phyloP scores from a whole-genome alignment of 2,329 filamentous ascomycete genomes.

The Scedosporium dehoogii region DNA sequence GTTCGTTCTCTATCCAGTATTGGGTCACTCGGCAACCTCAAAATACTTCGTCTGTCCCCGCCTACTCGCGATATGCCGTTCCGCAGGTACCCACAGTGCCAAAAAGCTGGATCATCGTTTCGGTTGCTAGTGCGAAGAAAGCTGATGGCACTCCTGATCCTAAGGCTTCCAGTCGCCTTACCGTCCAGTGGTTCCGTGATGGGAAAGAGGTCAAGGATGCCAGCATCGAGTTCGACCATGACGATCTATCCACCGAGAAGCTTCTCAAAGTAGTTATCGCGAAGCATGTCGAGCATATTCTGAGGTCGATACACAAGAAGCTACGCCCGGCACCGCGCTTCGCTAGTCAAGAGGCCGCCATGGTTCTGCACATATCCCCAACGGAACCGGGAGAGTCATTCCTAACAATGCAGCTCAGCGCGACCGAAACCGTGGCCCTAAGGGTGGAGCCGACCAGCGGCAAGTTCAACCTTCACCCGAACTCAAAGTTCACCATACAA shows the following conservation, averaged over 20 bases:
- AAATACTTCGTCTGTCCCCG: conserved; percentile 20
- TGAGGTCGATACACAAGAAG: conserved; percentile 55
- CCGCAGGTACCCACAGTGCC: conserved; percentile 31
- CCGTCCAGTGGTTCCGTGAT: conserved; percentile 75
- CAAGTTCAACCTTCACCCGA: conserved; percentile 60
- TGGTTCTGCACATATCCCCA: conserved; percentile 47
- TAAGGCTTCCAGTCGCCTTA: conserved; percentile 43
- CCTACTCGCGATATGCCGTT: conserved; percentile 5
- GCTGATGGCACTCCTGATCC: conserved; percentile 26
- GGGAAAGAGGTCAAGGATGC: conserved; percentile 61
- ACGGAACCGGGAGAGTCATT: conserved; percentile 56
- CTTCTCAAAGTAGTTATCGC: conserved; percentile 68
- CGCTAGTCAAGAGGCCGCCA: conserved; percentile 44
- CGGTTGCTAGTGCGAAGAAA: conserved; percentile 58
- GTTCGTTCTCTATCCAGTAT: conserved; percentile 81
- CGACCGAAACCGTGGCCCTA: conserved; percentile 24
- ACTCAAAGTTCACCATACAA: conserved; percentile 42
- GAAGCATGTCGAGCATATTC: conserved; percentile 61
- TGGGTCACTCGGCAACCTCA: conserved; percentile 54
- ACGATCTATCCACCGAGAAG: conserved; percentile 60
- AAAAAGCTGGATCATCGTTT: conserved; percentile 89
- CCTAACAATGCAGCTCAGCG: conserved; percentile 55
- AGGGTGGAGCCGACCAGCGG: conserved; percentile 72
- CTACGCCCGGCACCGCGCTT: conserved; percentile 53
- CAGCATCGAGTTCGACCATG: conserved; percentile 57